Percentiles rank a stretch among this genome's conserved stretches.
Evolutionary conservation across 2,329 filamentous ascomycete species (phyloP).

Genomic region (Byssoonygena ceratinophila): DNA sequence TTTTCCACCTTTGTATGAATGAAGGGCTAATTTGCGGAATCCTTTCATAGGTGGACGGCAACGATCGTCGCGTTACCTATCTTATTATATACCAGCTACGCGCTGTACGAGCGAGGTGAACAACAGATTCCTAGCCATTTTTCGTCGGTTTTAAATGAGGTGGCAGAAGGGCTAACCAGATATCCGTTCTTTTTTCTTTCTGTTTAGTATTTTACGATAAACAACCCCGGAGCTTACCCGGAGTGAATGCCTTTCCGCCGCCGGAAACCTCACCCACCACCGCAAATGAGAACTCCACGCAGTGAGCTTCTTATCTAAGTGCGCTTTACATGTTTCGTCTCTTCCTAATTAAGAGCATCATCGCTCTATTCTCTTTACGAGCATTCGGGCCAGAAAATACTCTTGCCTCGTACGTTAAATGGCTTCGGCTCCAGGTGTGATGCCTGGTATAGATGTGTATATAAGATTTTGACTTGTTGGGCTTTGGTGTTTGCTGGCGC

Average conservation of each 20-base stretch:
- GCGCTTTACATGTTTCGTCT: too few relatives aligned
- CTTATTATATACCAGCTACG: conserved; percentile 22
- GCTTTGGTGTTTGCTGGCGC: not conserved
- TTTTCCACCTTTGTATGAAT: too few relatives aligned
- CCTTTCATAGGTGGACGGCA: conserved; percentile 19
- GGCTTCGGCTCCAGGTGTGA: too few relatives aligned
- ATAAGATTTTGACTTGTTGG: not conserved
- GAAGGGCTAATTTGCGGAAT: not conserved
- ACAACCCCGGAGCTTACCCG: conserved; percentile 10
- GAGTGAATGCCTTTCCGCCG: conserved; percentile 10
- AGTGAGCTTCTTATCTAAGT: too few relatives aligned
- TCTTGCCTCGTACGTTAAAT: too few relatives aligned
- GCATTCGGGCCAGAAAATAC: not conserved
- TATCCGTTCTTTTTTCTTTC: too few relatives aligned
- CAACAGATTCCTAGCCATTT: not conserved
- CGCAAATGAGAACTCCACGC: not conserved
- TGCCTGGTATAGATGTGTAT: not conserved
- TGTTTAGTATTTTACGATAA: conserved; percentile 12
- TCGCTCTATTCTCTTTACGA: not conserved
- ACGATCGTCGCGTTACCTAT: conserved; percentile 24
- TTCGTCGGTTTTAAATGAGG: too few relatives aligned
- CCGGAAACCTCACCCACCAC: not conserved
- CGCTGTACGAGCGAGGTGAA: conserved; percentile 23
- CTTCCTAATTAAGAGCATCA: not conserved
- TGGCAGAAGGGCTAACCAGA: too few relatives aligned